These are phyloP conservation scores for Zygoascus biomembranicola DNA, from an alignment of 805 yeast genomes.

Conservation along the genomic window DNA sequence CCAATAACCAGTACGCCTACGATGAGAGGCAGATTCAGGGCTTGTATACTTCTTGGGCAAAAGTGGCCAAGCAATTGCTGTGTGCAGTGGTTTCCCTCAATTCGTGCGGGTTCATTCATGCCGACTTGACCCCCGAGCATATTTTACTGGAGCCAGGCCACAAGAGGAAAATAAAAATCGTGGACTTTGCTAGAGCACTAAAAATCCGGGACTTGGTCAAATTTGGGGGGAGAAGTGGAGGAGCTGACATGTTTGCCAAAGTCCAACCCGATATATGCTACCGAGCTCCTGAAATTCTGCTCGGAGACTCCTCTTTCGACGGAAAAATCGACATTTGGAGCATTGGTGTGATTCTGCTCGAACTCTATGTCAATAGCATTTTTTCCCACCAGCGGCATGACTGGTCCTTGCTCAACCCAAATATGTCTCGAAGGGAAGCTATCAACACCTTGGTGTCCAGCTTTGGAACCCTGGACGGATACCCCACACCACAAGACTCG, in stretches of 20 bases:
- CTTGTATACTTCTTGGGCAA: background rate
- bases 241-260: background rate
- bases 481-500: background rate
- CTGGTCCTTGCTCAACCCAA: background rate
- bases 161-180: background rate
- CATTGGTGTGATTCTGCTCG: slow-evolving; percentile 71
- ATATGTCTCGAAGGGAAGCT: background rate
- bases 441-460: background rate
- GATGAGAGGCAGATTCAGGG: background rate
- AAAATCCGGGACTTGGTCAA: background rate
- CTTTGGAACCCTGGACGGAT: background rate
- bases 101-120: background rate
- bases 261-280: slow-evolving; percentile 43
- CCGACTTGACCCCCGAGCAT: background rate
- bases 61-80: background rate
- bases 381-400: background rate
- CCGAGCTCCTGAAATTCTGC: slow-evolving; percentile 95
- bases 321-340: slow-evolving; percentile 98
- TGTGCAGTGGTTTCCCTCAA: background rate
- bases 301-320: slow-evolving; percentile 76
- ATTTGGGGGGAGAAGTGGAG: background rate
- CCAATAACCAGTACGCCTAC: background rate
- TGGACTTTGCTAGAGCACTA: background rate
- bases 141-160: background rate
- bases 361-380: background rate